Evolutionary conservation across 768 basidiomycete species (phyloP), one percentile per base, ranked within the genome.

Genomic region (Xerocomus spinulosus): DNA sequence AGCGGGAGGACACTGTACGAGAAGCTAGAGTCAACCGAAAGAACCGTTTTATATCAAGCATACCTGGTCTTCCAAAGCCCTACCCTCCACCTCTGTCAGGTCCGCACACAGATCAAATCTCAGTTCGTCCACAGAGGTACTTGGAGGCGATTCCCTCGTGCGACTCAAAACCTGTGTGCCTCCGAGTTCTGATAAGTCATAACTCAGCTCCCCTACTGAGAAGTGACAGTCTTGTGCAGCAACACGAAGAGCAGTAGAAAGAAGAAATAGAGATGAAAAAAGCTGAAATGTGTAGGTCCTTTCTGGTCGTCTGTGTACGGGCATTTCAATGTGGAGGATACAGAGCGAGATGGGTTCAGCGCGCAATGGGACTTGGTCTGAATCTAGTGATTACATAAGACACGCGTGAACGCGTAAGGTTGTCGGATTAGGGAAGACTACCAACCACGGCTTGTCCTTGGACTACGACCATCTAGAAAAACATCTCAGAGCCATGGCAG

Each of bases 71-170:
- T 64, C 58, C 3, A 77, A 70, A 24, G 73, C 55, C 17, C 83
- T 68, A 28, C 59, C 74, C 25, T 78, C 74, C 52, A 73, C 60
- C 21, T 44, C 53, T 39, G 71, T 61, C 47, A 92, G 61, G 46
- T 84, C 81, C 14, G 64, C 73, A 58, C 90, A 92, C 32, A 92
- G 57, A 62, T 90, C 71, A 58, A 91, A 84, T 51, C 73, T 70
- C 10, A 90, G 63, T 14, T 73, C 71, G 52, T 90, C 83, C 8
- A 75, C 48, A 58, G 75, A 80, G 10, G 58, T 70, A n/a, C 76
- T 83, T 24, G 90, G 90, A 4, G 86, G 87, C 25, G 76, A 73
- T 9, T 74, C 64, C 38, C 80, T 75, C 42, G 73, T 80, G 40
- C 76, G 74, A 47, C 64, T 73, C 42, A 79, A 62, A 13, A 67